A percentile compares a stretch with the other conserved stretches of the same genome.
These are phyloP conservation scores for Trypanosomatidae sp. DNA, from an alignment of 208 protist species.

Conservation along the genomic window DNA sequence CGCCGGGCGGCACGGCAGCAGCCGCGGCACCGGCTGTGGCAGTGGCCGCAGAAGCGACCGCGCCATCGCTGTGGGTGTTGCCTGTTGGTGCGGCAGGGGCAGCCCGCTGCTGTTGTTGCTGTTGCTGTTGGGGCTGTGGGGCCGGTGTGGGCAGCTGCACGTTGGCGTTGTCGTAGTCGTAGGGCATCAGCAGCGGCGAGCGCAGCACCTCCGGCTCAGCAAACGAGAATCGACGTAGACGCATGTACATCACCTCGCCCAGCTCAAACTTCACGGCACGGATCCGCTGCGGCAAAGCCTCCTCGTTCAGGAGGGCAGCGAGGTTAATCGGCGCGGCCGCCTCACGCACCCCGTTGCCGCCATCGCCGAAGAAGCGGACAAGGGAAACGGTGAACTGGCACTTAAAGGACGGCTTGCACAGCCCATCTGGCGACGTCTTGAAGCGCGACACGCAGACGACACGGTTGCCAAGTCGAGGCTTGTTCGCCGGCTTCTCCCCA, in stretches of 20 bases:
- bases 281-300: slow-evolving; percentile 42
- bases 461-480: slow-evolving; percentile 46
- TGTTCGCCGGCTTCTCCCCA: slow-evolving; percentile 28
- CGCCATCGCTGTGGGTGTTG: not conserved
- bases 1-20: too few species aligned
- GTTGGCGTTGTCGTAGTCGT: slow-evolving; percentile 58
- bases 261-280: slow-evolving; percentile 46
- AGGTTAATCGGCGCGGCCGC: slow-evolving; percentile 39
- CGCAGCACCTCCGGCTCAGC: slow-evolving; percentile 32
- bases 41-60: not conserved
- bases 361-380: slow-evolving; percentile 34
- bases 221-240: slow-evolving; percentile 55
- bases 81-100: not conserved
- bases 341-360: slow-evolving; percentile 31
- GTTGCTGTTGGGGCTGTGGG: too few species aligned
- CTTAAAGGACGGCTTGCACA: slow-evolving; percentile 77
- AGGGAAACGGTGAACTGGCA: slow-evolving; percentile 54
- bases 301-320: slow-evolving; percentile 54
- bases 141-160: slow-evolving; percentile 20
- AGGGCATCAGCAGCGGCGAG: slow-evolving; percentile 53
- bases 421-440: slow-evolving; percentile 58
- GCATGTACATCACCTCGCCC: slow-evolving; percentile 59
- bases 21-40: too few species aligned
- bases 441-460: slow-evolving; percentile 59
- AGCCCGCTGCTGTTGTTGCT: too few species aligned